Conservation (phyloP, 148 eudicot genomes). For the Rhododendron mucronatum region DNA sequence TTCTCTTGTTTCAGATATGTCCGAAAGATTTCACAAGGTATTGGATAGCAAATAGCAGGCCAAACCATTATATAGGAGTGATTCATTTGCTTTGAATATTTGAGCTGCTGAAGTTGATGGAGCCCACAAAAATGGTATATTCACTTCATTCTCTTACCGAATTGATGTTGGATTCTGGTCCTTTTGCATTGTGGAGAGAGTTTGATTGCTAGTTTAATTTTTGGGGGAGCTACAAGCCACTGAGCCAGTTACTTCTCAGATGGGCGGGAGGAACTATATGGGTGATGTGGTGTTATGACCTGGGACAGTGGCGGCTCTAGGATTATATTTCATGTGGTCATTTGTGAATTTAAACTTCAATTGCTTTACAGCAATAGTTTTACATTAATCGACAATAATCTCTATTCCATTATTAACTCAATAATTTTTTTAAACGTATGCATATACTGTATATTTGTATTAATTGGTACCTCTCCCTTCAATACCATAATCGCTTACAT, state of each 20-base stretch:
- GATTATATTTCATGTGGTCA: background rate
- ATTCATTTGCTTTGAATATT: slow-evolving; percentile 1
- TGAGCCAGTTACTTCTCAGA: background rate
- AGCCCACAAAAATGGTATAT: background rate
- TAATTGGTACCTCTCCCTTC: background rate
- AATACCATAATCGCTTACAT: too few relatives aligned
- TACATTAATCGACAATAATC: background rate
- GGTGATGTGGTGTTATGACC: background rate
- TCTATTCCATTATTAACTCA: too few relatives aligned
- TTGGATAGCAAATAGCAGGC: slow-evolving; percentile 24
- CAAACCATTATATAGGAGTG: background rate
- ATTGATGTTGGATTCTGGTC: background rate
- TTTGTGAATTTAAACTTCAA: background rate
- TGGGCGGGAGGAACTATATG: background rate
- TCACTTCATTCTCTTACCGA: background rate
- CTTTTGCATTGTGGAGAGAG: background rate
- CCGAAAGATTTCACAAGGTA: slow-evolving; percentile 40
- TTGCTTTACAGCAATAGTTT: background rate
- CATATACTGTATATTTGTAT: background rate
- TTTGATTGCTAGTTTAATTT: background rate
- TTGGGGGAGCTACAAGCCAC: background rate
- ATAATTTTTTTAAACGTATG: background rate
- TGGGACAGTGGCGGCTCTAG: background rate
- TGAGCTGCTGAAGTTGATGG: background rate
- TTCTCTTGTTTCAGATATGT: slow-evolving; percentile 63